phyloP scores from a whole-genome alignment of 2,329 filamentous ascomycete genomes.

The Aspergillus felis region DNA sequence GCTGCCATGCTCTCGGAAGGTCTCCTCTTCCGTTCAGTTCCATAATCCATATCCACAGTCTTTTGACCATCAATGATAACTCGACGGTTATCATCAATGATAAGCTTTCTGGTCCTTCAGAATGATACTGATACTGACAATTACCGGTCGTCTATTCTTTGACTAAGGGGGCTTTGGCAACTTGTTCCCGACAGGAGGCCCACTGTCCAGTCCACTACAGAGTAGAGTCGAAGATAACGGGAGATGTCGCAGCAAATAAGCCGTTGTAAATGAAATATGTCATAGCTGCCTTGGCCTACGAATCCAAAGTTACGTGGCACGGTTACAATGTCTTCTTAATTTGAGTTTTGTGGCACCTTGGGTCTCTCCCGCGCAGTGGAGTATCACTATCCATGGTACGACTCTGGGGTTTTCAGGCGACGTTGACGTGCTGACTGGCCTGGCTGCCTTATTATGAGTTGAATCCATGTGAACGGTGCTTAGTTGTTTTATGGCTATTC shows the following conservation, averaged over 20 bases:
- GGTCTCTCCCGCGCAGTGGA: not conserved
- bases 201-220: not conserved
- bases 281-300: too few relatives aligned
- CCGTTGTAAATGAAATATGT: not conserved
- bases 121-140: not conserved
- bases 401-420: not conserved
- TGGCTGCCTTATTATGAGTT: too few relatives aligned
- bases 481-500: too few relatives aligned
- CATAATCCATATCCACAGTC: too few relatives aligned
- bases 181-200: not conserved
- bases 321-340: not conserved
- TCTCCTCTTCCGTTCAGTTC: too few relatives aligned
- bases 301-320: not conserved
- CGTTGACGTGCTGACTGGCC: too few relatives aligned
- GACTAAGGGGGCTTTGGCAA: not conserved
- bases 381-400: not conserved
- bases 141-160: not conserved
- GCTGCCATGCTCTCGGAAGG: not conserved
- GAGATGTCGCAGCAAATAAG: too few relatives aligned
- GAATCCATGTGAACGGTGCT: too few relatives aligned
- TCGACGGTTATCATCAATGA: too few relatives aligned
- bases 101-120: not conserved
- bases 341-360: not conserved
- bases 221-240: too few relatives aligned
- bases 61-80: not conserved